Conservation (phyloP, 768 basidiomycete species). For the Sporobolomyces pararoseus region DNA sequence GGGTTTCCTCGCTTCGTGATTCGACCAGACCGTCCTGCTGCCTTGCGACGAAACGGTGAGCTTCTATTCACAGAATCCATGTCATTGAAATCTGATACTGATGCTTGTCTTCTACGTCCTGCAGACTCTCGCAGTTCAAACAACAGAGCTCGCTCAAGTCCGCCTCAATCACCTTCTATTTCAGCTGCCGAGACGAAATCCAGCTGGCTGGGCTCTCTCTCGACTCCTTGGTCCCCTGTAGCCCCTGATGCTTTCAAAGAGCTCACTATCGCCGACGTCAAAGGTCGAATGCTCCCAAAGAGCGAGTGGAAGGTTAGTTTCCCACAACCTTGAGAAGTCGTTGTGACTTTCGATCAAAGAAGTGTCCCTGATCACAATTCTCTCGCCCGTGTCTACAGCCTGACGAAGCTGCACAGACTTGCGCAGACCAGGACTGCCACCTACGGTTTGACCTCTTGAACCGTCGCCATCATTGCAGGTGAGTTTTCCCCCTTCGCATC, state of each 20-base stretch:
- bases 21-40: slow-evolving; percentile 30
- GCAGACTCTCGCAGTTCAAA: not conserved
- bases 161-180: slow-evolving; percentile 30
- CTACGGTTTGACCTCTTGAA: slow-evolving; percentile 36
- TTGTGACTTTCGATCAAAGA: no score
- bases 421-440: slow-evolving; percentile 34
- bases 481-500: not conserved
- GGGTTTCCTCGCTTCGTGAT: not conserved
- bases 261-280: slow-evolving; percentile 8
- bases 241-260: slow-evolving; percentile 3
- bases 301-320: slow-evolving; percentile 36
- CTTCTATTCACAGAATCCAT: rapidly evolving
- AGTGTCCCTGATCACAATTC: no score
- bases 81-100: not conserved
- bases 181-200: slow-evolving; percentile 19
- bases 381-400: slow-evolving; percentile 5
- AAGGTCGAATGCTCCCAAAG: slow-evolving; percentile 27
- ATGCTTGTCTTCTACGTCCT: not conserved
- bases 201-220: slow-evolving; percentile 23
- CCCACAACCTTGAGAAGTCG: no score
- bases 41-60: slow-evolving; percentile 26
- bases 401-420: slow-evolving; percentile 23
- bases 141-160: slow-evolving; percentile 5
- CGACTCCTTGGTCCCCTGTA: slow-evolving; percentile 22
- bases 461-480: slow-evolving; percentile 41